Conservation (phyloP, 805 yeast genomes). For the Brettanomyces custersianus region DNA sequence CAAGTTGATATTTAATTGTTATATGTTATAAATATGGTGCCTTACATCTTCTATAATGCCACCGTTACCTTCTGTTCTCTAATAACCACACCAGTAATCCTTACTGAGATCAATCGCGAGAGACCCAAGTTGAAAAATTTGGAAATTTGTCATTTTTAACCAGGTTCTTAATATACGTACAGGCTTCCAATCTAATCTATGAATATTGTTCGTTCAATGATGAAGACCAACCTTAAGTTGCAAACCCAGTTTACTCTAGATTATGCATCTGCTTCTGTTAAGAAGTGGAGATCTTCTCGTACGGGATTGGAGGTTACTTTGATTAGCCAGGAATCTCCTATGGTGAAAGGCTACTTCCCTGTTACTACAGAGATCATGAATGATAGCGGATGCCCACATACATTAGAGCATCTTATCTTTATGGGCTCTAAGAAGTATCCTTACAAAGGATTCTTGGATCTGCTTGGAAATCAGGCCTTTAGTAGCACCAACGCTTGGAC, state of each 20-base stretch:
- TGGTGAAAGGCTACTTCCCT: constrained; percentile 89
- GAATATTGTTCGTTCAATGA: constrained; percentile 8
- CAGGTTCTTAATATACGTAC: no score
- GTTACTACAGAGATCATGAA: constrained; percentile 87
- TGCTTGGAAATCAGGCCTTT: constrained; percentile 73
- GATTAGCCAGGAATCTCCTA: constrained; percentile 73
- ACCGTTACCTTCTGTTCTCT: no score
- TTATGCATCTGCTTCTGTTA: constrained; percentile 63
- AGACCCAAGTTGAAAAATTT: no score
- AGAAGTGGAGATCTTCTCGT: constrained; percentile 69
- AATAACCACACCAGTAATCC: no score
- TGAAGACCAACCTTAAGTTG: constrained; percentile 28
- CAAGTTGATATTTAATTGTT: no score
- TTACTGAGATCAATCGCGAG: no score
- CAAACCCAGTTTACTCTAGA: constrained; percentile 51
- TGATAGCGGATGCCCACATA: constrained; percentile 92
- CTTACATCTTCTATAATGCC: no score
- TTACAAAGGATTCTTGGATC: constrained; percentile 84
- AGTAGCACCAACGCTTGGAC: constrained; percentile 97
- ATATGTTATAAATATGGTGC: no score
- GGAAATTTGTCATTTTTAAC: no score
- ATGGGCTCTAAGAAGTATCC: constrained; percentile 91
- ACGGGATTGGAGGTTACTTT: constrained; percentile 80
- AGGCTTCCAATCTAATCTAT: constrained; percentile 3
- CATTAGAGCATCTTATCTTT: constrained; percentile 87